These are phyloP conservation scores for Zasmidium angulare DNA, from an alignment of 2,329 filamentous ascomycete genomes.

Conservation along the genomic window DNA sequence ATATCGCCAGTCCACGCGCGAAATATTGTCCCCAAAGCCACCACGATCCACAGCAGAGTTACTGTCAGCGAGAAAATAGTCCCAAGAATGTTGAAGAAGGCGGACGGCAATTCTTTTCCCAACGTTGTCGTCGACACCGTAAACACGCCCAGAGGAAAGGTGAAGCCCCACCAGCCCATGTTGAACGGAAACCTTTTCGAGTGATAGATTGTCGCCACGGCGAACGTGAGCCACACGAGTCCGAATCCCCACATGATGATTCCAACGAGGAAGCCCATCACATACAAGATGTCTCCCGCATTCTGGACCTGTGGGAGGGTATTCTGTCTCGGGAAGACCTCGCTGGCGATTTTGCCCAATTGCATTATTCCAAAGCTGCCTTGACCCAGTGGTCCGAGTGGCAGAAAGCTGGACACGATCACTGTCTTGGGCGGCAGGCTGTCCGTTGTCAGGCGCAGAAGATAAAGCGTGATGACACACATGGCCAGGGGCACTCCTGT, in stretches of 20 bases:
- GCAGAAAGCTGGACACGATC: constrained; percentile 68
- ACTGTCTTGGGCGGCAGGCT: constrained; percentile 66
- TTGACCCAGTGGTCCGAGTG: constrained; percentile 66
- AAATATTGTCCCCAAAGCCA: constrained; percentile 50
- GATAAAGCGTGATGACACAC: constrained; percentile 66
- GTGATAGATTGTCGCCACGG: constrained; percentile 50
- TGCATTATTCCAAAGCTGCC: constrained; percentile 62
- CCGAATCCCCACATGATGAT: constrained; percentile 60
- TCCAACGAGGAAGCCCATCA: constrained; percentile 56
- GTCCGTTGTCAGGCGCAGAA: constrained; percentile 66
- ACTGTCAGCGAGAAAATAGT: constrained; percentile 56
- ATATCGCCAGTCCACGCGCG: constrained; percentile 51
- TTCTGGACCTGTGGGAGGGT: constrained; percentile 24
- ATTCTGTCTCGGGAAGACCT: constrained; percentile 39
- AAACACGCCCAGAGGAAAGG: constrained; percentile 59
- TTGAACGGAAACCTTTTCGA: constrained; percentile 57
- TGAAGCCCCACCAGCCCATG: constrained; percentile 64
- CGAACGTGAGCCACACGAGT: constrained; percentile 56
- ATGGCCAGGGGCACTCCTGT: constrained; percentile 62
- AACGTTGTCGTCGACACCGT: constrained; percentile 50
- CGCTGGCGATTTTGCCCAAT: constrained; percentile 46
- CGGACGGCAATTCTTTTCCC: constrained; percentile 53
- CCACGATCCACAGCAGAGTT: constrained; percentile 56
- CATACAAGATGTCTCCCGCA: constrained; percentile 58
- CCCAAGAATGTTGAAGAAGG: constrained; percentile 58